Conservation (phyloP, 73 alveolate species). For the Paramecium pentaurelia region DNA sequence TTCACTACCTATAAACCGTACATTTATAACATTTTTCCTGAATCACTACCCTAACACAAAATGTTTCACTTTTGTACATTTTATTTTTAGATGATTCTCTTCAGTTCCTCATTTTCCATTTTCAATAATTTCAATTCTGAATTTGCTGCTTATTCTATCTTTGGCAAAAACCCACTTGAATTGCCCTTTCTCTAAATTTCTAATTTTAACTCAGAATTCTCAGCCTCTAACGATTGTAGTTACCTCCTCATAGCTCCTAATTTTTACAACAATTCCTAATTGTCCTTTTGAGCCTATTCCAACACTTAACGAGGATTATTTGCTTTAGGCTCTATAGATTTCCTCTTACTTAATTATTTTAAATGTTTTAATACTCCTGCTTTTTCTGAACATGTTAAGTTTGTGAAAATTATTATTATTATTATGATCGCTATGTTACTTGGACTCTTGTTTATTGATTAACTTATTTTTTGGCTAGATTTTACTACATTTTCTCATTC, state of each 20-base stretch:
- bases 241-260: not conserved
- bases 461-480: not conserved
- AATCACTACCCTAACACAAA: not conserved
- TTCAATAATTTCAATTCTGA: not conserved
- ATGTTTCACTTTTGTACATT: not conserved
- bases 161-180: not conserved
- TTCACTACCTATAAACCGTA: slow-evolving; percentile 1
- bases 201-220: not conserved
- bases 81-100: not conserved
- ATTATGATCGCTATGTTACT: not conserved
- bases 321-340: not conserved
- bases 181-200: not conserved
- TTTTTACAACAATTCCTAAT: not conserved
- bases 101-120: slow-evolving; percentile 29
- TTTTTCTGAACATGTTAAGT: not conserved
- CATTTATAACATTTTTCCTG: not conserved
- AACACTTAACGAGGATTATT: not conserved
- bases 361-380: not conserved
- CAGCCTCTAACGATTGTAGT: not conserved
- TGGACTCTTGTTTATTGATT: not conserved
- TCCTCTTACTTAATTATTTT: not conserved
- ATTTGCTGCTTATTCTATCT: not conserved
- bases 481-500: not conserved
- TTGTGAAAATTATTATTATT: not conserved
- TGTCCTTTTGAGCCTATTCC: slow-evolving; percentile 20